phyloP scores from a whole-genome alignment of 768 basidiomycete species.

The Lentinula detonsa region DNA sequence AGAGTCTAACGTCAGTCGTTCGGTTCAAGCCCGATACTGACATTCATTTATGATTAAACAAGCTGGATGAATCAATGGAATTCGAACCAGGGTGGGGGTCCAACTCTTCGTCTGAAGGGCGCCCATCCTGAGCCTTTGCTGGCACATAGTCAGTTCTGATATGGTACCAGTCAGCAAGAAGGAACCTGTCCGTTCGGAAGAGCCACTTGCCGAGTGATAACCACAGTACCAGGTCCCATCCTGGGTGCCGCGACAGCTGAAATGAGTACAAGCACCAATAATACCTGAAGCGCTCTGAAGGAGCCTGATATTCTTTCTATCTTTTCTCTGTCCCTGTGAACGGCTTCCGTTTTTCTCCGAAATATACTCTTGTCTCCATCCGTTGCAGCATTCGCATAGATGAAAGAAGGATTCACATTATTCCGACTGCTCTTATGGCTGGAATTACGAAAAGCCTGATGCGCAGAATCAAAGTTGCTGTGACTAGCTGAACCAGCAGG shows the following conservation, averaged over 20 bases:
- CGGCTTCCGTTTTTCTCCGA: background rate
- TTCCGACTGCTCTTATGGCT: background rate
- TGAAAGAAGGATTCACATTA: background rate
- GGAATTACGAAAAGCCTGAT: background rate
- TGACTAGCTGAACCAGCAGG: constrained; percentile 2
- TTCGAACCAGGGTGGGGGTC: background rate
- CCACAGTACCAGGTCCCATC: background rate
- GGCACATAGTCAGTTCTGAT: background rate
- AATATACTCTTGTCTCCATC: constrained; percentile 5
- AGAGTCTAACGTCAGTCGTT: background rate
- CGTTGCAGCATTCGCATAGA: background rate
- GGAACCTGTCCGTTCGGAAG: background rate
- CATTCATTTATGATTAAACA: background rate
- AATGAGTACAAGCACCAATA: background rate
- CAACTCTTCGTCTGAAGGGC: background rate
- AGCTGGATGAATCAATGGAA: background rate
- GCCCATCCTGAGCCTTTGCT: background rate
- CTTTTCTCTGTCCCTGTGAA: constrained; percentile 15
- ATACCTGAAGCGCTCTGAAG: constrained; percentile 20
- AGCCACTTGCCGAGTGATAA: background rate
- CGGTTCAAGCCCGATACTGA: background rate
- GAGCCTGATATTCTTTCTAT: constrained; percentile 21
- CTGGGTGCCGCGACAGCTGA: background rate
- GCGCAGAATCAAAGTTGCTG: background rate
- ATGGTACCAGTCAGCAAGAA: background rate